Percentiles rank a stretch among this genome's conserved stretches.
These are phyloP conservation scores for Trichosporon sp. DNA, from an alignment of 1,284 basidiomycete genomes.

Conservation along the genomic window DNA sequence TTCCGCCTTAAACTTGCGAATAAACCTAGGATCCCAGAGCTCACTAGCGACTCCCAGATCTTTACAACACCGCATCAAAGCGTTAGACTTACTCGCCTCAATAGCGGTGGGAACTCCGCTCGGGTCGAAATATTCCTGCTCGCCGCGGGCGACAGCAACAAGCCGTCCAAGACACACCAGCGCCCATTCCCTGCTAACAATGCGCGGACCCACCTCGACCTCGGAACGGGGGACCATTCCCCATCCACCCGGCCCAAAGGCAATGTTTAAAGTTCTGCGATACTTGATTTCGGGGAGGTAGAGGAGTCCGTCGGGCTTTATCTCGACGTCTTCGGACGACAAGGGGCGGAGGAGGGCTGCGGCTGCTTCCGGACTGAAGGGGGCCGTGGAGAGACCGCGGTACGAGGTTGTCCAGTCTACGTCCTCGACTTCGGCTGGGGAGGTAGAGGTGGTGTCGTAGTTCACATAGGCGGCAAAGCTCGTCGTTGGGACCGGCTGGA, in stretches of 20 bases:
- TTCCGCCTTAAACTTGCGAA: constrained; percentile 83
- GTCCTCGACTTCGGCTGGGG: neutral
- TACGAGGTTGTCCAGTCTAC: constrained; percentile 85
- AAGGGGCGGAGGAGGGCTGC: constrained; percentile 70
- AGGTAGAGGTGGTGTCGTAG: neutral
- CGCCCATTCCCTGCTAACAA: constrained; percentile 91
- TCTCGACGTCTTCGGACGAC: constrained; percentile 50
- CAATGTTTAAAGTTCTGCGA: constrained; percentile 83
- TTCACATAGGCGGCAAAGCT: neutral
- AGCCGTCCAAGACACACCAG: constrained; percentile 87
- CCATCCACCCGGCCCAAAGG: constrained; percentile 97
- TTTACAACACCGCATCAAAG: constrained; percentile 96
- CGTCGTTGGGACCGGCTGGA: neutral
- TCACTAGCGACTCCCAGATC: constrained; percentile 94
- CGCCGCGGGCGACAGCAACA: constrained; percentile 84
- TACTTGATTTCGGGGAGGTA: constrained; percentile 99
- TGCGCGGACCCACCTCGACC: constrained; percentile 79
- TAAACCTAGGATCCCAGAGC: constrained; percentile 95
- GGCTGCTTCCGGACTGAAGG: constrained; percentile 71
- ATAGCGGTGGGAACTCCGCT: constrained; percentile 86
- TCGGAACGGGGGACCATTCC: constrained; percentile 89
- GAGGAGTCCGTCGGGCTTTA: constrained; percentile 67
- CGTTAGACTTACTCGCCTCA: constrained; percentile 94
- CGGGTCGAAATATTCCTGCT: constrained; percentile 95
- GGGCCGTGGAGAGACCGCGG: constrained; percentile 67